Percentiles rank a stretch among this genome's conserved stretches.
phyloP scores from a whole-genome alignment of 768 basidiomycete species.

The Zangia roseola region DNA sequence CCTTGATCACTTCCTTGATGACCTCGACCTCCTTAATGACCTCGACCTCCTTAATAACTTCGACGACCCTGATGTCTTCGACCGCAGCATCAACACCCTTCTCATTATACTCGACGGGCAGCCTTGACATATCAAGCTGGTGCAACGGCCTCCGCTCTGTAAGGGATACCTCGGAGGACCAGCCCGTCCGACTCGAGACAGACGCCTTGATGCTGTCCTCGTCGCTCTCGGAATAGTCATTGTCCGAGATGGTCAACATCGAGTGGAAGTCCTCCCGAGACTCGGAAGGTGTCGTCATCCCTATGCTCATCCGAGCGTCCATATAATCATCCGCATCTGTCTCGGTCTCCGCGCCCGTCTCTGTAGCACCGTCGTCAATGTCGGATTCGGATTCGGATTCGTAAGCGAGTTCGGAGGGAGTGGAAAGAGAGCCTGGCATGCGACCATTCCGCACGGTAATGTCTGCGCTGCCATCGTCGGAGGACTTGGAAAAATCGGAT shows the following conservation, averaged over 20 bases:
- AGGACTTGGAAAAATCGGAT: slow-evolving; percentile 37
- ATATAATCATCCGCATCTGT: slow-evolving; percentile 72
- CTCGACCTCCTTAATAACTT: slow-evolving; percentile 31
- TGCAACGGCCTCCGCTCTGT: slow-evolving; percentile 11
- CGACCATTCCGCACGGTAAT: slow-evolving; percentile 31
- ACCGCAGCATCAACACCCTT: slow-evolving; percentile 36
- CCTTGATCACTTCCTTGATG: slow-evolving; percentile 28
- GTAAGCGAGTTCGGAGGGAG: slow-evolving; percentile 31
- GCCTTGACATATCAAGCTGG: slow-evolving; percentile 1
- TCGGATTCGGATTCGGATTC: slow-evolving; percentile 50
- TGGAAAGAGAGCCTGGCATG: slow-evolving; percentile 23
- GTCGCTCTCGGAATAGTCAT: slow-evolving; percentile 57
- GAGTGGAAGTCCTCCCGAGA: slow-evolving; percentile 79
- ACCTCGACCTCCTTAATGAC: slow-evolving; percentile 28
- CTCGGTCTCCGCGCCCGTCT: slow-evolving; percentile 67
- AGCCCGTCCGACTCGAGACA: slow-evolving; percentile 34
- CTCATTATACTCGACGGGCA: slow-evolving; percentile 51
- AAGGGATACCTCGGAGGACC: slow-evolving; percentile 26
- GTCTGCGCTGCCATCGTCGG: slow-evolving; percentile 39
- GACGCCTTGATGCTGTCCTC: slow-evolving; percentile 79
- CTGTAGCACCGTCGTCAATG: slow-evolving; percentile 44
- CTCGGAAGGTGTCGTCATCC: slow-evolving; percentile 61
- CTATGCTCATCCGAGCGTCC: slow-evolving; percentile 68
- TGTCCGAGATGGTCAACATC: slow-evolving; percentile 65
- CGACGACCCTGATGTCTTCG: slow-evolving; percentile 32